These are phyloP conservation scores for Hyphodiscus sp. DNA, from an alignment of 2,329 filamentous ascomycete genomes.

Conservation along the genomic window DNA sequence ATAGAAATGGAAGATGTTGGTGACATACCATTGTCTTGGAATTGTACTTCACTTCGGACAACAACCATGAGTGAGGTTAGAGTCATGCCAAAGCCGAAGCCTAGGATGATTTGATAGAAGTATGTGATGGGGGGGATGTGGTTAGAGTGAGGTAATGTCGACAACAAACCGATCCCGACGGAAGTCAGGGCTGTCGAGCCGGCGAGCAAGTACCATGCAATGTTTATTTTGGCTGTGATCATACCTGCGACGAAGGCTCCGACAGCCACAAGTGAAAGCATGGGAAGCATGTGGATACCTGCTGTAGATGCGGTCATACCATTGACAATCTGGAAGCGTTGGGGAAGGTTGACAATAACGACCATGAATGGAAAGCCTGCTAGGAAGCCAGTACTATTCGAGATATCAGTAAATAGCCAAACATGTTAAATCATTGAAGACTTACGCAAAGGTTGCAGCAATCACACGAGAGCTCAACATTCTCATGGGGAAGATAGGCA, in stretches of 20 bases:
- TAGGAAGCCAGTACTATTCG: slow-evolving; percentile 6
- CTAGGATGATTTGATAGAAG: slow-evolving; percentile 49
- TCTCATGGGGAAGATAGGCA: slow-evolving; percentile 13
- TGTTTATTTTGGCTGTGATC: background rate
- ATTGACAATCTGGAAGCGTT: slow-evolving; percentile 11
- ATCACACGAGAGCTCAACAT: slow-evolving; percentile 10
- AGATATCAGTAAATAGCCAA: slow-evolving; percentile 19
- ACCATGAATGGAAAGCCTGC: slow-evolving; percentile 11
- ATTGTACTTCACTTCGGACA: background rate
- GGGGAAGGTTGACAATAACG: slow-evolving; percentile 13
- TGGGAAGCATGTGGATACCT: background rate
- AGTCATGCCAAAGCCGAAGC: slow-evolving; percentile 48
- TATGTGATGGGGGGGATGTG: slow-evolving; percentile 30
- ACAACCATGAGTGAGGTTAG: slow-evolving; percentile 42
- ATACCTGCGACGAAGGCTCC: slow-evolving; percentile 1
- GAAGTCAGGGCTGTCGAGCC: background rate
- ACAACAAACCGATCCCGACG: background rate
- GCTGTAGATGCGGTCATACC: slow-evolving; percentile 4
- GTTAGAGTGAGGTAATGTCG: background rate
- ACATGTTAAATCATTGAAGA: background rate
- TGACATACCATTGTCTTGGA: background rate
- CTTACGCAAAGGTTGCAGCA: slow-evolving; percentile 10
- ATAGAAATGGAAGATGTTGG: background rate
- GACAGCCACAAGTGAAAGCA: background rate
- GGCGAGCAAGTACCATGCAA: background rate